Evolutionary conservation across 139 green algal genomes (phyloP).

Genomic region (Closterium sp.): DNA sequence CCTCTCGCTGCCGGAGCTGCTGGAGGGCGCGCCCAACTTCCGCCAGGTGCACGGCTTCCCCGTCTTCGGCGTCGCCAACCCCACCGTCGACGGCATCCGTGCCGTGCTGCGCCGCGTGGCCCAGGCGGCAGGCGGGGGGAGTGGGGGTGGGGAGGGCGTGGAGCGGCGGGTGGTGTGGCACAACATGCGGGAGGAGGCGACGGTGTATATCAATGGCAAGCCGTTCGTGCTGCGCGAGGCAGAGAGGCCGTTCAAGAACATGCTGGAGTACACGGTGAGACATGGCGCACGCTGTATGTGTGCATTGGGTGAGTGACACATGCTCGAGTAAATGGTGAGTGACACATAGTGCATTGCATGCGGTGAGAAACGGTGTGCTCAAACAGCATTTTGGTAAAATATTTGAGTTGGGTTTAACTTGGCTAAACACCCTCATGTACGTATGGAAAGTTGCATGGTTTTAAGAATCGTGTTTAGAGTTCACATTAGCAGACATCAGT

Average conservation of each 20-base stretch:
- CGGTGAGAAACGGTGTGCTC: too few relatives aligned
- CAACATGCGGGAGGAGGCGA: conserved; percentile 94
- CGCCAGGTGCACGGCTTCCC: conserved; percentile 49
- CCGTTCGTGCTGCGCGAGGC: conserved; percentile 92
- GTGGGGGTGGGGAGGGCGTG: conserved; percentile 9
- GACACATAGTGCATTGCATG: too few relatives aligned
- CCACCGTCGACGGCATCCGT: conserved; percentile 80
- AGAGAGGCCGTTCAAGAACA: conserved; percentile 87
- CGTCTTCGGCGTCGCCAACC: conserved; percentile 87
- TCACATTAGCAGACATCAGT: too few relatives aligned
- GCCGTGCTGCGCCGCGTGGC: conserved; percentile 63
- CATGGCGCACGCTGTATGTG: too few relatives aligned
- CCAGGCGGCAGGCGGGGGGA: conserved; percentile 22
- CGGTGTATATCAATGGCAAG: conserved; percentile 90
- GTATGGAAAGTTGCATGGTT: too few relatives aligned
- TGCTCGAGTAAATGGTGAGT: too few relatives aligned
- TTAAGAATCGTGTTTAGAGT: too few relatives aligned
- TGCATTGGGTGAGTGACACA: too few relatives aligned
- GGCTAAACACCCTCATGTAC: too few relatives aligned
- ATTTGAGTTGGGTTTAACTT: too few relatives aligned
- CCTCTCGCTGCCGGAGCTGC: conserved; percentile 58
- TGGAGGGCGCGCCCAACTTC: conserved; percentile 76
- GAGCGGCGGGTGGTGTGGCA: conserved; percentile 69
- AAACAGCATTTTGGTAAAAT: too few relatives aligned
- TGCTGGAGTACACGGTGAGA: conserved; percentile 80